These are phyloP conservation scores for Pythium sukuiense DNA, from an alignment of 352 stramenopile genomes.

Conservation along the genomic window DNA sequence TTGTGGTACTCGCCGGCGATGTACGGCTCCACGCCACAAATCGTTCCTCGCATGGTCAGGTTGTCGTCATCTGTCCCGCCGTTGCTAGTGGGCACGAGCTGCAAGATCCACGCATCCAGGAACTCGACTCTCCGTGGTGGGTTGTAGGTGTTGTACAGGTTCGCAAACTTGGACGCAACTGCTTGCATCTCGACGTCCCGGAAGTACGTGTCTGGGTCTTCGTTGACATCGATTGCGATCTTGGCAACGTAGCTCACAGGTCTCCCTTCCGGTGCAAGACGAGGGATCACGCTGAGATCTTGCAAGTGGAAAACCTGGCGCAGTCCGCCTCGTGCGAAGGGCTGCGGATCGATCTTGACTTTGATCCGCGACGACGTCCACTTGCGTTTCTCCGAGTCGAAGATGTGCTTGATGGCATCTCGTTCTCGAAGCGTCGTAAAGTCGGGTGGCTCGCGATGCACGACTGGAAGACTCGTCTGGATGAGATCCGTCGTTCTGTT, in stretches of 20 bases:
- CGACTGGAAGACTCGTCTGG: slow-evolving; percentile 45
- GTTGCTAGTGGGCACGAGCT: slow-evolving; percentile 46
- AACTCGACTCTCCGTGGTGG: slow-evolving; percentile 77
- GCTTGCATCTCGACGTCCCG: slow-evolving; percentile 87
- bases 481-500: slow-evolving; percentile 63
- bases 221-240: slow-evolving; percentile 73
- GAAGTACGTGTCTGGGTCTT: slow-evolving; percentile 85
- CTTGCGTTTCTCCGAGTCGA: slow-evolving; percentile 71
- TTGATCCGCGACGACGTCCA: slow-evolving; percentile 72
- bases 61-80: slow-evolving; percentile 36
- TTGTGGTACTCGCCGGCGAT: slow-evolving; percentile 83
- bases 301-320: slow-evolving; percentile 75
- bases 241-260: slow-evolving; percentile 67
- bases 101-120: slow-evolving; percentile 72
- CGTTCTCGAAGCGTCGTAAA: slow-evolving; percentile 59
- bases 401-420: slow-evolving; percentile 78
- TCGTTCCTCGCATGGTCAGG: slow-evolving; percentile 60
- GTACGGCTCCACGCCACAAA: slow-evolving; percentile 78
- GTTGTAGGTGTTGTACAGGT: slow-evolving; percentile 82
- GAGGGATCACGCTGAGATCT: slow-evolving; percentile 46
- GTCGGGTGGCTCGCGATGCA: slow-evolving; percentile 65
- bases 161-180: slow-evolving; percentile 74
- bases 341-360: slow-evolving; percentile 70
- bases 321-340: slow-evolving; percentile 59
- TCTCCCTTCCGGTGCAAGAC: slow-evolving; percentile 13